phyloP scores from a whole-genome alignment of 768 basidiomycete genomes.

The Trametes maxima region DNA sequence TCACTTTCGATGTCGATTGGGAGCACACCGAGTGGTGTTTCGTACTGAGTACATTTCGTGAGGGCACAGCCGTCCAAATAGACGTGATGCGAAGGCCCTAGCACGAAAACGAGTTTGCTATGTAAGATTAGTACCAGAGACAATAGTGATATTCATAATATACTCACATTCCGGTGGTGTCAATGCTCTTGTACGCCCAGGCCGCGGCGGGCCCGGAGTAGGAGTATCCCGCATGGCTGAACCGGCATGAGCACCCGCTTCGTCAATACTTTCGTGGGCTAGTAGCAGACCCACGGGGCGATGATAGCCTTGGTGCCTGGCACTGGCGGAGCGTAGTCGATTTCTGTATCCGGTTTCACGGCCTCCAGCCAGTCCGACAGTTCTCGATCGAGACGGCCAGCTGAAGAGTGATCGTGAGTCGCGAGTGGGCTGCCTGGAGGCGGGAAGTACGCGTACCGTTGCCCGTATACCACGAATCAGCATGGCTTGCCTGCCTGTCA shows the following conservation, averaged over 20 bases:
- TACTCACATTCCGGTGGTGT: slow-evolving; percentile 77
- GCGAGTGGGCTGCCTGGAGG: not conserved
- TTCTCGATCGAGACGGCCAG: slow-evolving; percentile 56
- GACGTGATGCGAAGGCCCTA: slow-evolving; percentile 94
- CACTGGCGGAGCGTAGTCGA: slow-evolving; percentile 66
- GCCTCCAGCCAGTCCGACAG: slow-evolving; percentile 63
- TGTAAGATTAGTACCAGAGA: not conserved
- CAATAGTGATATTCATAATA: not conserved
- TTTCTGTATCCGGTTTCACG: slow-evolving; percentile 50
- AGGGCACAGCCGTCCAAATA: slow-evolving; percentile 88
- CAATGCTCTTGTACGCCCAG: slow-evolving; percentile 93
- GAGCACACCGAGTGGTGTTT: slow-evolving; percentile 83
- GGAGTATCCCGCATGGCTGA: slow-evolving; percentile 92
- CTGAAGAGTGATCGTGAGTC: slow-evolving; percentile 40
- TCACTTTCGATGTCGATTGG: slow-evolving; percentile 78
- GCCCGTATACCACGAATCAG: slow-evolving; percentile 86
- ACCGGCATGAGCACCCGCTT: not conserved
- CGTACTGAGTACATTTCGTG: slow-evolving; percentile 74
- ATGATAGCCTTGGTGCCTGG: slow-evolving; percentile 84
- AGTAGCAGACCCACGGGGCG: slow-evolving; percentile 73
- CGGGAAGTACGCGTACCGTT: slow-evolving; percentile 48
- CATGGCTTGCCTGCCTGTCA: slow-evolving; percentile 72
- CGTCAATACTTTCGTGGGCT: not conserved
- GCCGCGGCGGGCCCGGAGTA: slow-evolving; percentile 95
- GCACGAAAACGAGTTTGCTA: slow-evolving; percentile 90